These are phyloP conservation scores for Coniferiporia weirii DNA, from an alignment of 1,284 basidiomycete genomes.

Conservation along the genomic window DNA sequence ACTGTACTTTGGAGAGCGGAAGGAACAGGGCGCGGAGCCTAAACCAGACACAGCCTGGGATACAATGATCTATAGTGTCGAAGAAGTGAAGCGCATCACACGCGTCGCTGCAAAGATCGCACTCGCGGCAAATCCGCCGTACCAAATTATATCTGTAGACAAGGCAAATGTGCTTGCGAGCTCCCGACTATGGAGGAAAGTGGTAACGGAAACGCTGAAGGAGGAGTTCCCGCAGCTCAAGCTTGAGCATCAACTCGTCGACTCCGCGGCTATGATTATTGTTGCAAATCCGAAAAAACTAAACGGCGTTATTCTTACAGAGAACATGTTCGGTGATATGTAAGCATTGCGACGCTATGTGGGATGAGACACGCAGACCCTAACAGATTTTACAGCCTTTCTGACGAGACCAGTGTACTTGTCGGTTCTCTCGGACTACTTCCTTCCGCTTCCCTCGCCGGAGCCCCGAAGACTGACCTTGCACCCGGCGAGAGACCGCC, in stretches of 20 bases:
- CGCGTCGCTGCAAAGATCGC: conserved; percentile 95
- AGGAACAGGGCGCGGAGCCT: conserved; percentile 73
- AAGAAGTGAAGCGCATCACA: conserved; percentile 92
- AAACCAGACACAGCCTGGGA: conserved; percentile 76
- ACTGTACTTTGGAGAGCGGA: conserved; percentile 90
- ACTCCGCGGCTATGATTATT: conserved; percentile 96
- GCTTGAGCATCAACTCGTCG: conserved; percentile 89
- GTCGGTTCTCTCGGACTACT: conserved; percentile 95
- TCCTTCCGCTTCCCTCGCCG: conserved; percentile 93
- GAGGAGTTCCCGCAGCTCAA: conserved; percentile 84
- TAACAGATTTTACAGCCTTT: conserved; percentile 53
- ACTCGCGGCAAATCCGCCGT: conserved; percentile 76
- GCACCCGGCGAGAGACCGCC: conserved; percentile 67
- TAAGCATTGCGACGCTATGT: conserved; percentile 35
- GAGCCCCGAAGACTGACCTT: conserved; percentile 71
- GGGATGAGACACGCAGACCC: conserved; percentile 4
- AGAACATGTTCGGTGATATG: conserved; percentile 98
- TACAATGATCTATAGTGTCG: conserved; percentile 87
- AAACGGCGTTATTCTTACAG: conserved; percentile 92
- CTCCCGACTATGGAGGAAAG: conserved; percentile 91
- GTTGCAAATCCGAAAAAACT: conserved; percentile 89
- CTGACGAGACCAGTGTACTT: conserved; percentile 95
- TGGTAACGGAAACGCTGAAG: conserved; percentile 78
- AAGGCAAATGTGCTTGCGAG: conserved; percentile 99
- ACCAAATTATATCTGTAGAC: conserved; percentile 91